Base-by-base conservation (phyloP, 495 filamentous ascomycete species). In the Hypoxylon cercidicola region DNA sequence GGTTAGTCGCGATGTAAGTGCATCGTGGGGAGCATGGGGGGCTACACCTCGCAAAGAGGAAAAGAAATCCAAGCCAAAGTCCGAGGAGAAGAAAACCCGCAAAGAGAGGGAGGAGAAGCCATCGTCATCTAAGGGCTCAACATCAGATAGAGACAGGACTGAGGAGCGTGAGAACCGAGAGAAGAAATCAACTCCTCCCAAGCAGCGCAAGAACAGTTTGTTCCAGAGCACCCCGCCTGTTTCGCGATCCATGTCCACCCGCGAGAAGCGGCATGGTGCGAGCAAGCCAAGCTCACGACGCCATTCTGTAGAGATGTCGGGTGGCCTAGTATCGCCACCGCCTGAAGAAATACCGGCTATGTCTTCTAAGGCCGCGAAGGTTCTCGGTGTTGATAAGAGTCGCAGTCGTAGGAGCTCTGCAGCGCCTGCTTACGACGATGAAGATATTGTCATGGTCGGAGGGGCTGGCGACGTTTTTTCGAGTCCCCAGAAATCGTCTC, bases 211-310 rank as follows among this genome's bases (percentile, higher is more conserved):
- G 52, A 60, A 78, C 18, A 81, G 79, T 57, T 74, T 85, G 48
- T 84, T 86, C 54, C 75, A 82, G 32, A 79, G 75, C 65, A 79
- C 81, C 2, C 79, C 82, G 10, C 82, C 83, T 16, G 46, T 84
- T 8, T 81, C 83, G 45, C 80, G 82, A 30, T 82, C 83, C 10
- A 78, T 78, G 68, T 82, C 83, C 16, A 76, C 74, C 28, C 78
- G 80, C 34, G 82, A 85, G 21, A 84, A 81, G 67, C 75, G 81
- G 15, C 64, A 64, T 44, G 54, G 64, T 60, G 43, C 73, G 34
- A 79, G 78, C 55, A 74, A 76, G 57, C 46, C 68, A 1, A 77
- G 78, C 46, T 83, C 82, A 32, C 80, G 84, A 13, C 78, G 79
- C 13, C 72, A 79, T 16, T 85, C 82, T 4, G 72, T 80, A 8